Conservation (phyloP, 306 rosid species). For the Quercus variabilis region DNA sequence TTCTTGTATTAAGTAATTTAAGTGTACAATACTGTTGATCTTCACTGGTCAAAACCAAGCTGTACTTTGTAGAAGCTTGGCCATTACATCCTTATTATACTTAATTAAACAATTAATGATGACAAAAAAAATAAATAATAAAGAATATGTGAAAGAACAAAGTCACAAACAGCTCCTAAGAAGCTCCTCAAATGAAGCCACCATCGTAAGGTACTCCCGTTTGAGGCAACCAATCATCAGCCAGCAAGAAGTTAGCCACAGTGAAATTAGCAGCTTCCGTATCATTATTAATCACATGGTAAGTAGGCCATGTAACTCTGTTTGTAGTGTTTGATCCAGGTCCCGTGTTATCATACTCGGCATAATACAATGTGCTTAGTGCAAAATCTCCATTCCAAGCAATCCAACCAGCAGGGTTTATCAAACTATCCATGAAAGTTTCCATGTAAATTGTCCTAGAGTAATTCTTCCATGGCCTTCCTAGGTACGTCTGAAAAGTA, state of each 20-base stretch:
- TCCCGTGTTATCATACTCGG: conserved; percentile 61
- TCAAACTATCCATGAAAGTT: conserved; percentile 40
- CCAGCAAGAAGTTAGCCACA: conserved; percentile 45
- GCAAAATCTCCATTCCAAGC: conserved; percentile 70
- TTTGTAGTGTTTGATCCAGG: conserved; percentile 47
- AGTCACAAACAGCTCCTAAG: not conserved
- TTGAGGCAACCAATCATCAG: conserved; percentile 53
- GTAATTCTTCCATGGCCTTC: conserved; percentile 80
- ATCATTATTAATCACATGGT: conserved; percentile 45
- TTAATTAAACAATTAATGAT: not conserved
- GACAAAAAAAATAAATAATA: not conserved
- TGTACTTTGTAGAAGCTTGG: not conserved
- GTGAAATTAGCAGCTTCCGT: conserved; percentile 64
- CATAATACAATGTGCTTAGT: conserved; percentile 50
- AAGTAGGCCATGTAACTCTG: conserved; percentile 62
- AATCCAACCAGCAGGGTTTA: conserved; percentile 56
- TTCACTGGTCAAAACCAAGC: not conserved
- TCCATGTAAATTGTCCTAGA: conserved; percentile 62
- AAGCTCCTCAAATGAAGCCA: conserved; percentile 29
- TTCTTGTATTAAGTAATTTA: not conserved
- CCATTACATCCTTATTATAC: not conserved
- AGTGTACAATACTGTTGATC: not conserved
- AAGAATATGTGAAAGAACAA: not conserved
- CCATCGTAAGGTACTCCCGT: conserved; percentile 56
- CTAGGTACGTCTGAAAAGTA: conserved; percentile 50